These are phyloP conservation scores for Actinidia arguta DNA, from an alignment of 179 eudicot species.

Conservation along the genomic window DNA sequence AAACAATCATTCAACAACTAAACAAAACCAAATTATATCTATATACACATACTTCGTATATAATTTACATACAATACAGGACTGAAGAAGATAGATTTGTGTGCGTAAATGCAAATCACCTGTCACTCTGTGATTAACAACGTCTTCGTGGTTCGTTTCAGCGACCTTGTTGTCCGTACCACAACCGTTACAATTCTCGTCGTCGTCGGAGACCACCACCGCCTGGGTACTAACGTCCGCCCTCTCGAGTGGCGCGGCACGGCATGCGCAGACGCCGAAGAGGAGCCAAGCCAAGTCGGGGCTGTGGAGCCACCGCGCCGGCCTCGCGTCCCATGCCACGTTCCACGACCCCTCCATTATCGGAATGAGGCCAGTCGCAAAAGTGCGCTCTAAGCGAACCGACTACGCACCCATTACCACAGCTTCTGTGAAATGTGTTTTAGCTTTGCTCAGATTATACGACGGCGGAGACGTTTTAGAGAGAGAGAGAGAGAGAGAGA, in stretches of 20 bases:
- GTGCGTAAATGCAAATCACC: slow-evolving; percentile 14
- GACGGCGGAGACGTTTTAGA: not conserved
- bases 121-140: slow-evolving; percentile 29
- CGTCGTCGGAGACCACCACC: too few species aligned
- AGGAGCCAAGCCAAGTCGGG: slow-evolving; percentile 61
- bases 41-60: not conserved
- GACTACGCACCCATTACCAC: slow-evolving; percentile 10
- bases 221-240: not conserved
- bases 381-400: not conserved
- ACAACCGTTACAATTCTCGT: not conserved
- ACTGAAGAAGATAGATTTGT: not conserved
- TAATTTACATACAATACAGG: not conserved
- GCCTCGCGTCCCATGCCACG: slow-evolving; percentile 75
- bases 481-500: not conserved
- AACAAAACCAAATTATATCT: not conserved
- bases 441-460: too few species aligned
- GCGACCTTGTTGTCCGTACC: not conserved
- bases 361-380: slow-evolving; percentile 15
- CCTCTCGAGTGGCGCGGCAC: slow-evolving; percentile 38
- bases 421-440: not conserved
- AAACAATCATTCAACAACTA: not conserved
- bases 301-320: slow-evolving; percentile 75
- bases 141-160: slow-evolving; percentile 7
- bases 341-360: slow-evolving; percentile 89
- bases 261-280: slow-evolving; percentile 62